Base-by-base conservation (phyloP, 2,329 filamentous ascomycete species). In the Ophiostoma ips region DNA sequence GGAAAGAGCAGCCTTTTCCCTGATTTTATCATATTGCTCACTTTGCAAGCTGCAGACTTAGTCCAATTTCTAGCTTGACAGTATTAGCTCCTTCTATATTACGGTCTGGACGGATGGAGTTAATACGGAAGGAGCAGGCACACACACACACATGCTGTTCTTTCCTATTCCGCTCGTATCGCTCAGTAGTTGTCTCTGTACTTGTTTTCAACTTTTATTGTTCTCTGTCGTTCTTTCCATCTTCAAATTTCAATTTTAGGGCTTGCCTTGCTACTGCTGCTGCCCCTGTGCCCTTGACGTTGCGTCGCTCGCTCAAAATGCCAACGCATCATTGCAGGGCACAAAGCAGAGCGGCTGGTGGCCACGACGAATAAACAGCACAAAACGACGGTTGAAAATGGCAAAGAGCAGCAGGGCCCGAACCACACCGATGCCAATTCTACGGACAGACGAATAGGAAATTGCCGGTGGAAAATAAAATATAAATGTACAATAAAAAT, bases 321-420 rank as follows among this genome's bases (percentile, higher is more conserved):
- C 54, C 52, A 56, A 53, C 54, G 53, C 54, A 56, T 54, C 52
- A 43, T n/a, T 50, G 48, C 53, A 54, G 50, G 24, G 37, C 46
- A 50, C 44, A 46, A n/a, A 45, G 35, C 34, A 48, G 30, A 21
- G 44, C 48, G 50, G 54, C 36, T 50, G 52, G 46, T 36, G 35
- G 21, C 36, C 31, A 21, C 33, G 30, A 36, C 34, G 34, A 37
- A 45, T 44, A 28, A 30, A 33, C n/a, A 28, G 30, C 13, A 37
- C 33, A 18, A 45, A 31, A 37, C 16, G n/a, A 28, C 19, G 18
- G 13, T 8, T 24, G 34, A 36, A 46, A n/a, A 46, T 3, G 19
- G 12, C 15, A 49, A 13, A 31, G 18, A 45, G 36, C 16, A 46
- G 33, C 35, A 16, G n/a, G n/a, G n/a, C n/a, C n/a, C n/a, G n/a